Evolutionary conservation across 2,329 filamentous ascomycete species (phyloP), one percentile per base, ranked within the genome.

Genomic region (Alternaria conjuncta): DNA sequence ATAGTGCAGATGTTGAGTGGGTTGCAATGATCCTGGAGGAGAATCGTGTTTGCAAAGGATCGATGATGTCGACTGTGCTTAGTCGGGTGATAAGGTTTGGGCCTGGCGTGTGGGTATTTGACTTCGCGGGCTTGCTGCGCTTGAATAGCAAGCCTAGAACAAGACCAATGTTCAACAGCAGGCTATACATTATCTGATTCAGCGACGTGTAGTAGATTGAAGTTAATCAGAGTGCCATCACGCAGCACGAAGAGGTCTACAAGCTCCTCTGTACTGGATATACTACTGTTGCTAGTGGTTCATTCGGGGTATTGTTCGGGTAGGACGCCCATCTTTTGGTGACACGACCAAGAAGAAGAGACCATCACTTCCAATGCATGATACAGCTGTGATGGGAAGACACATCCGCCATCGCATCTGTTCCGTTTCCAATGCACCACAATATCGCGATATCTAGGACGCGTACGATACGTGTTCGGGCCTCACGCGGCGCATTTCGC

Each of bases 31-130:
- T 54, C 44, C 47, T 58, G 46, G 47, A 54, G 55, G 28, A 59
- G 43, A 28, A 59, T 62, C 47, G 41, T 23, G 26, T 53, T 26
- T 53, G 30, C 49, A 53, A 53, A 53, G 49, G 49, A 41, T 41
- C 49, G 49, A 41, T 53, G 49, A 21, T 15, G 23, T 53, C 49
- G 23, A 53, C n/a, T 23, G 28, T 41, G 20, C 28, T 36, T 53
- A 23, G 20, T 23, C 32, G 28, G 13, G 30, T n/a, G 23, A 32
- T 36, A 32, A 18, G 15, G 20, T 32, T 23, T 21, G 47, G 47
- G 47, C 26, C 18, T 20, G 47, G 47, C 47, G 7, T 30, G 47
- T 50, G 47, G 26, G 26, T 21, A 32, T 20, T 51, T 51, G 30
- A 32, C 26, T 21, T 11, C 30, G 26, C 12, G 30, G 26, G 47